Base-by-base conservation (phyloP, 768 basidiomycete species). In the Ramaria sp. region DNA sequence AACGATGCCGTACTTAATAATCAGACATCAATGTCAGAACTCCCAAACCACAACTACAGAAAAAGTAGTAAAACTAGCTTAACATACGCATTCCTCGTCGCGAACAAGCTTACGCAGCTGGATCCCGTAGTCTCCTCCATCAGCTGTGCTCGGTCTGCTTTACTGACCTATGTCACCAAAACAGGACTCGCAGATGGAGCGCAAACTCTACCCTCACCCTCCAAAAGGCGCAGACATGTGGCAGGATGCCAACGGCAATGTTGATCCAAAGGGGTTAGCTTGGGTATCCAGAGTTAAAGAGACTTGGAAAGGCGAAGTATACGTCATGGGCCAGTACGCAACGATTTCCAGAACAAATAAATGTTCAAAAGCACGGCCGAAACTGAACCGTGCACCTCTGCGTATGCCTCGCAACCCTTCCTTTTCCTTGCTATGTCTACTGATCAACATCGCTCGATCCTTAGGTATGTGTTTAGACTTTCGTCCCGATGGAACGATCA, bases 391-490 rank as follows among this genome's bases (percentile, higher is more conserved):
- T 39, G 5, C 22, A 3, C 36, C 36, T 13, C 9, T 51, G 22
- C 50, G 50, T 51, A 34, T 24, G 50, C 32, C 32, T 28, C 6
- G 30, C n/a, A n/a, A 32, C 5, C 7, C 16, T n/a, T 36, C 6
- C 13, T 25, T 18, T 25, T 16, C 28, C 4, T 44, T 13, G 12
- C 27, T 8, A 4, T n/a, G 38, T 42, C 27, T 25, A 18, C 22
- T 52, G 38, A 42, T 42, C 13, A 18, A 13, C 4, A 24, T 44
- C 36, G 16, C 36, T 5, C n/a, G 3, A 27, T 42, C 5, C 22
- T 16, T 28, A 52, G 51, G 51, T 36, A 42, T 52, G 51, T 43
- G 34, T 27, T 44, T 52, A 22, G 42, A 52, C 22, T 52, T 52
- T 22, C n/a, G 9, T n/a, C 51, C 51, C 3, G 27, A 52, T 22